phyloP scores from a whole-genome alignment of 441 rosid species.

The Populus tomentosa region DNA sequence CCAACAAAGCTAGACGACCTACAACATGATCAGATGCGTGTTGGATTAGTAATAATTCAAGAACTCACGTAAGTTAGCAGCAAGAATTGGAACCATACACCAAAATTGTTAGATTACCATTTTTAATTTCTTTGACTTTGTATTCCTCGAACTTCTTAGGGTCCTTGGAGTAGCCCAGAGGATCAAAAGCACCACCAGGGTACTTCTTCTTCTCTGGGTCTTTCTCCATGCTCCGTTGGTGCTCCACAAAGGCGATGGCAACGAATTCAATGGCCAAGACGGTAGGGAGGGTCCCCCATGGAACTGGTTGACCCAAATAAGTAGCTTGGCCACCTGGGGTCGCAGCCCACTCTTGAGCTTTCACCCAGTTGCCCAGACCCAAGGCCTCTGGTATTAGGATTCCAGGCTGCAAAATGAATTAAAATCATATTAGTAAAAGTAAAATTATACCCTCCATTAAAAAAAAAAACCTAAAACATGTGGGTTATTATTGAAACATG shows the following conservation, averaged over 20 bases:
- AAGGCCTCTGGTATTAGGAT: conserved; percentile 85
- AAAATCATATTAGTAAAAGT: background rate
- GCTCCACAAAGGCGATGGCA: conserved; percentile 86
- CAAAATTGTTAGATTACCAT: conserved; percentile 31
- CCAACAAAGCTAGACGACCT: conserved; percentile 92
- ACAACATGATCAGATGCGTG: background rate
- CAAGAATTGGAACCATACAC: no score
- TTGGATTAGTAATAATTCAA: background rate
- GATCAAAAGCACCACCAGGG: conserved; percentile 98
- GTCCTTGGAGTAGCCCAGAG: conserved; percentile 94
- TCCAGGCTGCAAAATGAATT: conserved; percentile 61
- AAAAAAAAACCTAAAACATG: no score
- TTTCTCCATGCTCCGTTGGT: conserved; percentile 99
- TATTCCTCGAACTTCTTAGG: conserved; percentile 83
- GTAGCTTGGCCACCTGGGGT: conserved; percentile 95
- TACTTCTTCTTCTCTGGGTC: conserved; percentile 93
- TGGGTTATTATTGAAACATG: no score
- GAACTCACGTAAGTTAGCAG: background rate
- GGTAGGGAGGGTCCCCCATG: conserved; percentile 95
- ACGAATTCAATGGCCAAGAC: conserved; percentile 83
- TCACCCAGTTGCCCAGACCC: conserved; percentile 95
- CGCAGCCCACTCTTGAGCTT: conserved; percentile 99
- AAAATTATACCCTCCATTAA: background rate
- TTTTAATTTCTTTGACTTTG: conserved; percentile 77
- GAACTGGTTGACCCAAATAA: conserved; percentile 91